Base-by-base conservation (phyloP, 345 rosid species). In the Dipteronia sinensis region DNA sequence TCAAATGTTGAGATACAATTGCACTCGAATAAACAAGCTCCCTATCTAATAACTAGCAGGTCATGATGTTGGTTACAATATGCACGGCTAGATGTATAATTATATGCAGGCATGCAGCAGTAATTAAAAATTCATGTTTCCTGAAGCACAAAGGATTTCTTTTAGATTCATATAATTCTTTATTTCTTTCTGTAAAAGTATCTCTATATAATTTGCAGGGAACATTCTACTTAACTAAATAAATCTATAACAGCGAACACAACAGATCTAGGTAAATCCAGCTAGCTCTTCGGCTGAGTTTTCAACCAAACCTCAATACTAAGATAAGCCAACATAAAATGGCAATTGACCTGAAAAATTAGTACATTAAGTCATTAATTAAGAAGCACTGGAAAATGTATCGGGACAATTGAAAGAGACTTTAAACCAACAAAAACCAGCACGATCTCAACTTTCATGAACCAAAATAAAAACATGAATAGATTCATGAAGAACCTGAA, bases 371-470 rank as follows among this genome's bases (percentile, higher is more conserved):
- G n/a, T 17, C 62, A 74, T 23, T 12, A 38, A n/a, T 59, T 17
- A 11, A 22, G 20, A 65, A 59, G 67, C 74, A 31, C 46, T 20
- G 11, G 0, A 6, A 6, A 38, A 13, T 20, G 4, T 11, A 25
- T 74, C 55, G 61, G 61, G 16, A 22, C 13, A 17, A 6, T 13
- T 1, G 59, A 44, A 10, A 3, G 67, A 58, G 63, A 58, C 63
- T 58, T 58, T 13, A 6, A 27, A 34, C 67, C 17, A 65, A 22
- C 20, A 25, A 29, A 2, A 80, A 27, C 2, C 3, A 65, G 11
- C 11, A 46, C 38, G 71, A 73, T 77, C 71, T 68, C 38, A 27
- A 40, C 44, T 49, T 61, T 42, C 10, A 22, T 23, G 53, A 40
- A 62, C 22, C 40, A 8, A 23, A 17, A 73, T 73, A 6, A 44